A percentile compares a stretch with the other conserved stretches of the same genome.
phyloP scores from a whole-genome alignment of 148 eudicot genomes.

The Gaultheria prostrata region DNA sequence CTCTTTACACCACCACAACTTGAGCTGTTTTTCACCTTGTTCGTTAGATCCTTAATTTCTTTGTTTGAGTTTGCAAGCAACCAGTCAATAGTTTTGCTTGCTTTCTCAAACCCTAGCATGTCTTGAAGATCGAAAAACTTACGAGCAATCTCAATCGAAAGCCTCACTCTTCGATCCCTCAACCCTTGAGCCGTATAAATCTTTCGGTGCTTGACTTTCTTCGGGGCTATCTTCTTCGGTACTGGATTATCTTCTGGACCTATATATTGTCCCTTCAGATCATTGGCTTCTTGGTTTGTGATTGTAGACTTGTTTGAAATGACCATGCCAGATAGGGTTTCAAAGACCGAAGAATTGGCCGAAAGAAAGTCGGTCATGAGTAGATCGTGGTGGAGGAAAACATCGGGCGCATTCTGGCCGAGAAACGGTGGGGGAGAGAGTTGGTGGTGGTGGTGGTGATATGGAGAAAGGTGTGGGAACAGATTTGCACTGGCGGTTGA shows the following conservation, averaged over 20 bases:
- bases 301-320: not conserved
- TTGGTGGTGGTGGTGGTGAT: not conserved
- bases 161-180: slow-evolving; percentile 66
- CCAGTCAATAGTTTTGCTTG: slow-evolving; percentile 81
- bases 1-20: not conserved
- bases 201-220: slow-evolving; percentile 72
- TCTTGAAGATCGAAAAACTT: slow-evolving; percentile 75
- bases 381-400: slow-evolving; percentile 9
- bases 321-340: not conserved
- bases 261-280: not conserved
- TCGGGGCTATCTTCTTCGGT: slow-evolving; percentile 30
- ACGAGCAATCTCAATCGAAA: slow-evolving; percentile 60
- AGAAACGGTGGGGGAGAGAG: slow-evolving; percentile 1
- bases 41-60: slow-evolving; percentile 52
- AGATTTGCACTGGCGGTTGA: slow-evolving; percentile 7
- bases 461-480: slow-evolving; percentile 5
- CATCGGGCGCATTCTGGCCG: not conserved
- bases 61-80: slow-evolving; percentile 51
- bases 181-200: slow-evolving; percentile 62
- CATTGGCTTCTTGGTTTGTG: not conserved
- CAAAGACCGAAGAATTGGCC: not conserved
- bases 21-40: not conserved
- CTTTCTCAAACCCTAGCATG: slow-evolving; percentile 63
- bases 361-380: not conserved
- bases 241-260: not conserved